Evolutionary conservation across 352 stramenopile genomes (phyloP).

Genomic region (Phytophthora uliginosa): DNA sequence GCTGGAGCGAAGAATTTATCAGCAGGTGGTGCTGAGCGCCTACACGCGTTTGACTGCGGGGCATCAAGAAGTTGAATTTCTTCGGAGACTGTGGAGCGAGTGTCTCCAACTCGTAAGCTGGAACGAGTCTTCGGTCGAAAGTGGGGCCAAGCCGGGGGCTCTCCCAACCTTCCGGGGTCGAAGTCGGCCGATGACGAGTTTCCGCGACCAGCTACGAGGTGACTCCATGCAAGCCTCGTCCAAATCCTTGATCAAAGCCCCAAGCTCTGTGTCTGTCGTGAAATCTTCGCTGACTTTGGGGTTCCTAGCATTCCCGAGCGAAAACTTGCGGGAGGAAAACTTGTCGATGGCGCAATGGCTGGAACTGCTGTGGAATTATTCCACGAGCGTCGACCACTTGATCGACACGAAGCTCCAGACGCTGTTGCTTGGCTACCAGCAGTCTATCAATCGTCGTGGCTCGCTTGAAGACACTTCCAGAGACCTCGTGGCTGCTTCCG

Average conservation of each 20-base stretch:
- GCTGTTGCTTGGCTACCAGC: conserved; percentile 19
- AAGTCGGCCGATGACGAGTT: conserved; percentile 20
- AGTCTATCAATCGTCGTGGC: conserved; percentile 5
- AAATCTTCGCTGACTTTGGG: conserved; percentile 12
- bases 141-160: background rate
- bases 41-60: conserved; percentile 28
- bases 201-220: conserved; percentile 14
- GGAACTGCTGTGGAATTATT: conserved; percentile 45
- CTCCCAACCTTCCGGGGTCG: conserved; percentile 3
- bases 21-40: conserved; percentile 33
- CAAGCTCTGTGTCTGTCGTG: background rate
- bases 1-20: conserved; percentile 23
- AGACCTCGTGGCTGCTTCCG: conserved; percentile 1
- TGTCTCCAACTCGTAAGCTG: conserved; percentile 28
- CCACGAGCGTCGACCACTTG: conserved; percentile 17
- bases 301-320: conserved; percentile 35
- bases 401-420: conserved; percentile 30
- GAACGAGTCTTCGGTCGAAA: background rate
- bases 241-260: conserved; percentile 1
- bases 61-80: conserved; percentile 25
- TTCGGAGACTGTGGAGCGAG: conserved; percentile 32
- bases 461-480: conserved; percentile 21
- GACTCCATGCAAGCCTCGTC: conserved; percentile 1
- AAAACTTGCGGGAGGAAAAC: conserved; percentile 15
- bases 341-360: conserved; percentile 44